Conservation (phyloP, 139 green algal genomes). For the Chlorella sp. region DNA sequence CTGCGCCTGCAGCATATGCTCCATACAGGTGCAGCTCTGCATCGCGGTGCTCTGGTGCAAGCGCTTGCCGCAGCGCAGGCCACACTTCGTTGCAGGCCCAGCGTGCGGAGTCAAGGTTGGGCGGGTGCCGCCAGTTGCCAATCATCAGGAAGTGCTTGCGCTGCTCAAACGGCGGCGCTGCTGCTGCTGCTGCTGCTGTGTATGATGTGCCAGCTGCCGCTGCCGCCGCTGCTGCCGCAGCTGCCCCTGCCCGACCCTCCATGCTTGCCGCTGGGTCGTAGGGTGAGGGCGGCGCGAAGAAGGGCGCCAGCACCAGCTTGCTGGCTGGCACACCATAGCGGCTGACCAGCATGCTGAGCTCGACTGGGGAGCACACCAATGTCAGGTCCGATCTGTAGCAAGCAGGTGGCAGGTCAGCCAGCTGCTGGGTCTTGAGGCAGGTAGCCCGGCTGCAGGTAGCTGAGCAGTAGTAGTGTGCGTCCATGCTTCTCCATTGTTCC, state of each 20-base stretch:
- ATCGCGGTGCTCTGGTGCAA: conserved; percentile 24
- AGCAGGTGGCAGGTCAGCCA: neutral
- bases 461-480: too few relatives aligned
- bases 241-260: neutral
- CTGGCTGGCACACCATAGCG: conserved; percentile 49
- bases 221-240: neutral
- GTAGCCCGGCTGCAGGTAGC: too few relatives aligned
- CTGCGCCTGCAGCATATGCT: conserved; percentile 38
- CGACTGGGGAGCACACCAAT: conserved; percentile 68
- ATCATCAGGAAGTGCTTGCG: conserved; percentile 72
- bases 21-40: conserved; percentile 71
- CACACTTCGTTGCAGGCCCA: conserved; percentile 63
- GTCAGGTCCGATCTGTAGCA: conserved; percentile 62
- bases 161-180: conserved; percentile 3
- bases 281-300: conserved; percentile 50
- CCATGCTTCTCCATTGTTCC: too few relatives aligned
- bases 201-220: neutral
- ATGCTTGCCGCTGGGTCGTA: neutral
- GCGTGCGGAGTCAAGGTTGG: conserved; percentile 66
- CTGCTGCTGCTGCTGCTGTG: neutral
- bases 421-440: too few relatives aligned
- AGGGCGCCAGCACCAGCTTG: conserved; percentile 61
- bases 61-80: conserved; percentile 48
- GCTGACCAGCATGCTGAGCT: conserved; percentile 51
- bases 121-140: conserved; percentile 70